Evolutionary conservation across 106 monocot genomes (phyloP), one percentile per base, ranked within the genome.

Genomic region (Xerophyta viscosa): DNA sequence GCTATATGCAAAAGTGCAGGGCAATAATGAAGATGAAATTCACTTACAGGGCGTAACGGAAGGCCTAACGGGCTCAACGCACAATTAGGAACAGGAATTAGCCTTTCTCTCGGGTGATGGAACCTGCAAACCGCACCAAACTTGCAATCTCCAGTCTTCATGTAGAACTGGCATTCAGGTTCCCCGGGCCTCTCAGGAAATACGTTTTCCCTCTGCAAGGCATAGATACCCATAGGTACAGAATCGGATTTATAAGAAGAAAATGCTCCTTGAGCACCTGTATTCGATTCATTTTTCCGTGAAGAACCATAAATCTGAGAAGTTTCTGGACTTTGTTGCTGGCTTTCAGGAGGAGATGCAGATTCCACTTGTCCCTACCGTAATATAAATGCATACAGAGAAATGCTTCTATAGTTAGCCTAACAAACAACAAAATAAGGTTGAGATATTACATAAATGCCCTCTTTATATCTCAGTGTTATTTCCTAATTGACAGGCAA

Each of bases 61-160:
- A 94, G 88, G 30, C 93, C 93, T 56, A 88, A 23, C 12, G 93
- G 84, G 59, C 81, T 94, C 64, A 94, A 58, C 23, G 69, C 31
- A 52, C 87, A 94, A 54, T 87, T 60, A 19, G 93, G 84, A 66
- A 74, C 46, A 54, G 84, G 77, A 54, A 84, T 64, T 15, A 51
- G 27, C 63, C 88, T 71, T 46, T 84, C 88, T 41, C 64, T 74
- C 19, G 88, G 88, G 71, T 94, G 93, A 72, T 93, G 87, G 50
- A 88, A 93, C 63, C 69, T 83, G 53, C 93, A 93, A 15, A 64
- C 69, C 23, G 80, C 71, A 48, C 93, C 93, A 64, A 88, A 94
- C 45, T 94, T 94, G 54, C 93, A 93, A 49, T 88, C 88, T 36
- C 93, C 93, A 45, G 93, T 93, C 57, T 93, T 93, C 80, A 84